Evolutionary conservation across 2,329 filamentous ascomycete species (phyloP).

Genomic region (Phyllosticta citrichinensis): DNA sequence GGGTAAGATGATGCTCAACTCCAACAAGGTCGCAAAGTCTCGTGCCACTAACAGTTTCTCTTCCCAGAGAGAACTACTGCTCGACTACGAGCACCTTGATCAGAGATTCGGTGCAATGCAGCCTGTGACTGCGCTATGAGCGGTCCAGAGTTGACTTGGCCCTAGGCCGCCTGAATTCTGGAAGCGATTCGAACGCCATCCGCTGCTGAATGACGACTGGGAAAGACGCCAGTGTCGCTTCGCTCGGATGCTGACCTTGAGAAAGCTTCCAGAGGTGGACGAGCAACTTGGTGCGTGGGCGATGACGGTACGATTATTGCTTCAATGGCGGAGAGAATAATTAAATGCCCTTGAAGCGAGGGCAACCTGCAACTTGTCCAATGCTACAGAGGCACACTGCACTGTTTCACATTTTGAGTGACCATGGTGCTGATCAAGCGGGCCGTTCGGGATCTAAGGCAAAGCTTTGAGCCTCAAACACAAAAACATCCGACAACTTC

Average conservation of each 20-base stretch:
- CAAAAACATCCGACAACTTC: not conserved
- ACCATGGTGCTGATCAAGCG: not conserved
- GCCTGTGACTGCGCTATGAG: slow-evolving; percentile 4
- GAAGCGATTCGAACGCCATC: not conserved
- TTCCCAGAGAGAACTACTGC: slow-evolving; percentile 38
- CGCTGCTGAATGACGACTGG: not conserved
- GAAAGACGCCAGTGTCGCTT: not conserved
- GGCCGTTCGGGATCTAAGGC: not conserved
- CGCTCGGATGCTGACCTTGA: not conserved
- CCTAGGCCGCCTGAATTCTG: not conserved
- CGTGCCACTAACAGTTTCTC: slow-evolving; percentile 13
- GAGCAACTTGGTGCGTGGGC: not conserved
- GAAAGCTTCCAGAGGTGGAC: not conserved
- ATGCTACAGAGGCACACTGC: not conserved
- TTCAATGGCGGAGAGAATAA: not conserved
- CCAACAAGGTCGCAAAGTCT: not conserved
- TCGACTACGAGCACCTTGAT: slow-evolving; percentile 44
- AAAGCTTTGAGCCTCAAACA: not conserved
- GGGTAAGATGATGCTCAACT: slow-evolving; percentile 25
- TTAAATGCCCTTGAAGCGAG: not conserved
- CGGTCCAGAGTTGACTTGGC: not conserved
- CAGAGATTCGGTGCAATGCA: slow-evolving; percentile 21
- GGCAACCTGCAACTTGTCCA: not conserved
- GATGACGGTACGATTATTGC: not conserved
- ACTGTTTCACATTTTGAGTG: not conserved